Evolutionary conservation across 441 rosid species (phyloP).

Genomic region (Oxalis stricta): DNA sequence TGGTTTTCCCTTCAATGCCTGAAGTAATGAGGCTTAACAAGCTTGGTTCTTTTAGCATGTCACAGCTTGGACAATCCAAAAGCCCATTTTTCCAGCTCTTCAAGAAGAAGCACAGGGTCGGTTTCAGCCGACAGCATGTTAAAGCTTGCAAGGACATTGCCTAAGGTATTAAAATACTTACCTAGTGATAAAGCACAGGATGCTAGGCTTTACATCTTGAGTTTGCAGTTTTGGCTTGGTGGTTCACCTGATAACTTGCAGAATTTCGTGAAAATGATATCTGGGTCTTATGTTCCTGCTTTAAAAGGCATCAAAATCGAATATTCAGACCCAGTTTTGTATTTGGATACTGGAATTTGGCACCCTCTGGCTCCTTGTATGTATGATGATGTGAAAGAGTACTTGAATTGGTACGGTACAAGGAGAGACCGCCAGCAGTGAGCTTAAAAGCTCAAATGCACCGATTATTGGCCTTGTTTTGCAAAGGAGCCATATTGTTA

Average conservation of each 20-base stretch:
- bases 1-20: constrained; percentile 99
- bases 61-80: constrained; percentile 95
- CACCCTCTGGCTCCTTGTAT: constrained; percentile 92
- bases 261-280: constrained; percentile 93
- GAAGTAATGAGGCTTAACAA: constrained; percentile 96
- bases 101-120: constrained; percentile 93
- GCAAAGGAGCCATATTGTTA: constrained; percentile 97
- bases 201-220: constrained; percentile 88
- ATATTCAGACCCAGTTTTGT: constrained; percentile 91
- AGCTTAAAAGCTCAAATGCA: constrained; percentile 52
- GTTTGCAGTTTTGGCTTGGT: constrained; percentile 95
- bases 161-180: constrained; percentile 86
- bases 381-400: constrained; percentile 95
- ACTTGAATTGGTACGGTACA: constrained; percentile 86
- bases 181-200: constrained; percentile 95
- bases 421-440: constrained; percentile 66
- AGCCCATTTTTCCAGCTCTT: constrained; percentile 89
- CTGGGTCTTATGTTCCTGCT: constrained; percentile 82
- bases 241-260: constrained; percentile 93
- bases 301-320: constrained; percentile 62
- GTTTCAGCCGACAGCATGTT: constrained; percentile 93
- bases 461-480: constrained; percentile 72
- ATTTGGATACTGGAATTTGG: constrained; percentile 87
- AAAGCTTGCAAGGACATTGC: constrained; percentile 85
- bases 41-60: constrained; percentile 93